Percentiles rank a stretch among this genome's conserved stretches.
These are phyloP conservation scores for Ustilago curta DNA, from an alignment of 1,284 basidiomycete genomes.

Conservation along the genomic window DNA sequence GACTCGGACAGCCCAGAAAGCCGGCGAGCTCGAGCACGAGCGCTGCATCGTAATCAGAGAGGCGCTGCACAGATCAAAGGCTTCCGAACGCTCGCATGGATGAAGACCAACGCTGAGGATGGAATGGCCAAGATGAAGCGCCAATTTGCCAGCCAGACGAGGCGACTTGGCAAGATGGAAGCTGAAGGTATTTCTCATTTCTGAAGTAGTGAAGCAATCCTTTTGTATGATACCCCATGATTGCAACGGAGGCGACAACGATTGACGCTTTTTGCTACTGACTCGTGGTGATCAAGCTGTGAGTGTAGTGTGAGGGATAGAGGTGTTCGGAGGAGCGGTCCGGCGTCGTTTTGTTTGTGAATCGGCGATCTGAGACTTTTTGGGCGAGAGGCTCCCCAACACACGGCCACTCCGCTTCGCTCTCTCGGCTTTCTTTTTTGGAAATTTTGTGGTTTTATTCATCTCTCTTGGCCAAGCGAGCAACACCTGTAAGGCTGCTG, in stretches of 20 bases:
- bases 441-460: background rate
- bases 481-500: background rate
- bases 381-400: constrained; percentile 1
- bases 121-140: constrained; percentile 39
- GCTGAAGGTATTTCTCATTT: constrained; percentile 63
- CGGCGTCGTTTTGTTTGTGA: constrained; percentile 15
- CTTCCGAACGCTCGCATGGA: constrained; percentile 58
- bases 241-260: background rate
- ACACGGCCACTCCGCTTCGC: background rate
- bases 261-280: background rate
- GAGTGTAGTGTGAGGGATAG: background rate
- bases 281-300: background rate
- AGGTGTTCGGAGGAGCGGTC: constrained; percentile 19
- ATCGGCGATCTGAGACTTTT: constrained; percentile 14
- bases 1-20: constrained; percentile 47
- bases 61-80: constrained; percentile 63
- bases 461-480: constrained; percentile 1
- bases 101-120: constrained; percentile 62
- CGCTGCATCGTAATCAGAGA: constrained; percentile 55
- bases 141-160: constrained; percentile 46
- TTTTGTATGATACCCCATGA: background rate
- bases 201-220: constrained; percentile 10
- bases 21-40: constrained; percentile 36
- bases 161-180: constrained; percentile 62
- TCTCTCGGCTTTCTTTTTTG: constrained; percentile 8